Evolutionary conservation across 331 rosid species (phyloP).

Genomic region (Quercus phellos): DNA sequence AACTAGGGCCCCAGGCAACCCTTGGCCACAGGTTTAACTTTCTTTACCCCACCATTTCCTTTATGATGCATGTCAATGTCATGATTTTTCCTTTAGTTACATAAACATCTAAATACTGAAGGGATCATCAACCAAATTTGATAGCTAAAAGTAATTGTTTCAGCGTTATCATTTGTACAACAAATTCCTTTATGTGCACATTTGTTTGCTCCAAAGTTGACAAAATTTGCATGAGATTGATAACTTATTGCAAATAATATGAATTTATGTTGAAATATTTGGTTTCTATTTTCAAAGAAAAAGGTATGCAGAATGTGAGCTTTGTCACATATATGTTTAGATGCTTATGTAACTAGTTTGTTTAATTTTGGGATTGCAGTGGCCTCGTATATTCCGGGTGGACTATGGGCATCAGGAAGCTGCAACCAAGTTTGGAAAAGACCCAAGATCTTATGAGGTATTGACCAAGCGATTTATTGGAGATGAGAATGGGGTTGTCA

Average conservation of each 20-base stretch:
- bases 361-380: constrained; percentile 44
- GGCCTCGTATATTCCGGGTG: constrained; percentile 90
- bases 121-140: too few species aligned
- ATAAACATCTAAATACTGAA: too few species aligned
- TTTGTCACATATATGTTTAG: neutral
- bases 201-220: neutral
- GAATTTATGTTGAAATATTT: neutral
- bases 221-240: neutral
- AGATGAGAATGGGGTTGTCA: constrained; percentile 70
- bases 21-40: constrained; percentile 93
- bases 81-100: neutral
- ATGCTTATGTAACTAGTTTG: neutral
- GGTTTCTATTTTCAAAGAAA: neutral
- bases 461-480: constrained; percentile 87
- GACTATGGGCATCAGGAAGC: constrained; percentile 99
- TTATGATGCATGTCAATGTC: neutral
- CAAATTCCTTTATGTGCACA: neutral
- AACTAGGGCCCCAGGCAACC: constrained; percentile 91
- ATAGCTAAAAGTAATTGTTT: too few species aligned
- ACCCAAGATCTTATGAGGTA: constrained; percentile 87
- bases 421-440: constrained; percentile 76
- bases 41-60: neutral
- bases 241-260: neutral
- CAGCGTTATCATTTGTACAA: neutral
- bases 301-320: neutral